Percentiles rank a stretch among this genome's conserved stretches.
phyloP scores from a whole-genome alignment of 2,329 filamentous ascomycete species.

The Trichoderma sp. region DNA sequence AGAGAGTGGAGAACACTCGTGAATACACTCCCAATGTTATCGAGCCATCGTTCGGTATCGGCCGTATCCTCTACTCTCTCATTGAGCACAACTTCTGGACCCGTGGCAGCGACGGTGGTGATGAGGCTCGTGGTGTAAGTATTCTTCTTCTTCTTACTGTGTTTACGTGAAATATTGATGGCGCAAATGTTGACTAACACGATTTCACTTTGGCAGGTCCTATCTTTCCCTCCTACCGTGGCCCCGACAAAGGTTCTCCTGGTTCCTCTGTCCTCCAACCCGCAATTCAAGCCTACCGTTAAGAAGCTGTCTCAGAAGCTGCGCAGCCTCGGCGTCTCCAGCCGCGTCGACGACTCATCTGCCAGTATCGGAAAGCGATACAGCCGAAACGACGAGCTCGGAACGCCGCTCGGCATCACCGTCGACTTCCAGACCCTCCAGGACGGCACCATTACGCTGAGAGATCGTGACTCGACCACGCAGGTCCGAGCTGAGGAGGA shows the following conservation, averaged over 20 bases:
- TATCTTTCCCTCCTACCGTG: slow-evolving; percentile 62
- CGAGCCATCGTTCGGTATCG: slow-evolving; percentile 96
- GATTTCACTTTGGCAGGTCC: slow-evolving; percentile 41
- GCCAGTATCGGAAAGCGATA: slow-evolving; percentile 95
- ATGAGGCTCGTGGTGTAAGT: slow-evolving; percentile 80
- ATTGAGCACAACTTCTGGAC: slow-evolving; percentile 97
- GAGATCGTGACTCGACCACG: slow-evolving; percentile 86
- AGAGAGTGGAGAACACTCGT: slow-evolving; percentile 76
- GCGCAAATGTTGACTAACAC: not conserved
- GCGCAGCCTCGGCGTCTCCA: slow-evolving; percentile 75
- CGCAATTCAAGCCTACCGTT: slow-evolving; percentile 77
- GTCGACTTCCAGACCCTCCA: slow-evolving; percentile 94
- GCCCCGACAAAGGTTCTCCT: slow-evolving; percentile 96
- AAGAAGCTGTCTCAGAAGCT: slow-evolving; percentile 73
- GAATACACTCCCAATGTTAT: slow-evolving; percentile 96
- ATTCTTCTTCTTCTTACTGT: too few relatives aligned
- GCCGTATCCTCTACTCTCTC: slow-evolving; percentile 87
- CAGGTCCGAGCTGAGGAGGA: slow-evolving; percentile 85
- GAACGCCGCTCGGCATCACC: slow-evolving; percentile 90
- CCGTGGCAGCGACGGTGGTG: slow-evolving; percentile 61
- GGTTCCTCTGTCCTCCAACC: slow-evolving; percentile 81
- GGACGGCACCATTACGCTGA: slow-evolving; percentile 81
- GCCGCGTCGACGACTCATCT: slow-evolving; percentile 84
- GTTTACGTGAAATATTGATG: not conserved
- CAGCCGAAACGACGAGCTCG: slow-evolving; percentile 91